Evolutionary conservation across 2,329 filamentous ascomycete species (phyloP), one percentile per base, ranked within the genome.

Genomic region (Cladobotryum mycophilum): DNA sequence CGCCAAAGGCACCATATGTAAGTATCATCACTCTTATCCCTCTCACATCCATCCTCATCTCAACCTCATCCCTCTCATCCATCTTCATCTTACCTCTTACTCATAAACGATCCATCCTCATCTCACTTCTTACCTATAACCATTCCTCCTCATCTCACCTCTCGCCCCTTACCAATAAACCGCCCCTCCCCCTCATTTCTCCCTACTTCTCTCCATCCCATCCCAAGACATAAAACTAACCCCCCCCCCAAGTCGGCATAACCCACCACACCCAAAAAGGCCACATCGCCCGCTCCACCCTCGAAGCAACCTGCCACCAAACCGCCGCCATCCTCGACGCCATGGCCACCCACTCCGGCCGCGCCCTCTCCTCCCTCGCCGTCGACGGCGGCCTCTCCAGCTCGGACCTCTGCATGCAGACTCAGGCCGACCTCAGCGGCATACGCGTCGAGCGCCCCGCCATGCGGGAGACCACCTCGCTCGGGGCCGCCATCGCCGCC

Each of bases 361-460:
- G 91, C 64, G 81, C 81, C 56, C 78, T 96, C 33, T 78, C 81
- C 52, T 81, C 85, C 57, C 76, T 96, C 41, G 85, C 88, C 34
- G 90, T 95, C 41, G 90, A 96, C 63, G 90, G 90, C 51, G 90
- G 90, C 52, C 88, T 96, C 78, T 90, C 86, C 61, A 92, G 89
- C 69, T 92, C 88, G 11, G 86, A 91, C 64, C 76, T 95, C 50
- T 89, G 85, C 70, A 96, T 96, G 90, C 89, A 86, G 77, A 89
- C 87, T 5, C 90, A 96, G 77, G 86, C 90, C 55, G 86, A 95
- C 70, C 80, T 96, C 46, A 89, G 87, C 60, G 72, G 84, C 50
- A 93, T 95, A 58, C 86, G 85, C 25, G 86, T 96, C 53, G 82
- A 91, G 66, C 83, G 90, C 20, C 90, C 90, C 0, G 79, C 82